Evolutionary conservation across 306 rosid species (phyloP).

Genomic region (Morella rubra): DNA sequence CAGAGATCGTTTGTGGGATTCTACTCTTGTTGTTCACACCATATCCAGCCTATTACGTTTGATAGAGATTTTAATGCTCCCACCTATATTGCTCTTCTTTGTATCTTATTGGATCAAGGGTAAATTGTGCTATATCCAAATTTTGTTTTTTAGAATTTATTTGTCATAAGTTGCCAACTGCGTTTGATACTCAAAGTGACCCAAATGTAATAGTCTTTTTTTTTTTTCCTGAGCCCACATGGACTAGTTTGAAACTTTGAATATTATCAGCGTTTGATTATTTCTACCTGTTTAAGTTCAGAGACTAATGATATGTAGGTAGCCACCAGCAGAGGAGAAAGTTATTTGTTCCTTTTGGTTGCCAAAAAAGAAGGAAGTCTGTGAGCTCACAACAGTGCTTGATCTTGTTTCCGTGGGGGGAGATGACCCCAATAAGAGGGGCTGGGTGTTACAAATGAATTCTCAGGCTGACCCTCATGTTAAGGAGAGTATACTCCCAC

Average conservation of each 20-base stretch:
- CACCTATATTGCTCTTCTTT: background rate
- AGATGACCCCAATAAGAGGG: no score
- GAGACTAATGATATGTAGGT: background rate
- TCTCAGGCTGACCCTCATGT: no score
- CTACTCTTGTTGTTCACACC: conserved; percentile 39
- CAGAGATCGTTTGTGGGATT: conserved; percentile 35
- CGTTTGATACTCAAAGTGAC: background rate
- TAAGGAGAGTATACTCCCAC: no score
- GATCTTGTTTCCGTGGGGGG: no score
- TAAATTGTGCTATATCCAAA: background rate
- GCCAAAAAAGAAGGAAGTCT: background rate
- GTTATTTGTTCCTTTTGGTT: background rate
- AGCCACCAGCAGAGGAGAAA: background rate
- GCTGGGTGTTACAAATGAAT: no score
- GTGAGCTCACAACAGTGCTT: no score
- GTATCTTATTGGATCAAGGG: background rate
- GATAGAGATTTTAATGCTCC: background rate
- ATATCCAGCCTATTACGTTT: conserved; percentile 33
- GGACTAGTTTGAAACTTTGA: background rate
- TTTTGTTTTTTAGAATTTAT: background rate
- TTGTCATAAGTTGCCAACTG: background rate
- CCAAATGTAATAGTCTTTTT: no score
- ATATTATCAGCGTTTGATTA: no score
- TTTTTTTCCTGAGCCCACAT: no score
- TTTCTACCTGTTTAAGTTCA: no score